Conservation (phyloP, 2,329 filamentous ascomycete genomes). For the Colletotrichum horii region DNA sequence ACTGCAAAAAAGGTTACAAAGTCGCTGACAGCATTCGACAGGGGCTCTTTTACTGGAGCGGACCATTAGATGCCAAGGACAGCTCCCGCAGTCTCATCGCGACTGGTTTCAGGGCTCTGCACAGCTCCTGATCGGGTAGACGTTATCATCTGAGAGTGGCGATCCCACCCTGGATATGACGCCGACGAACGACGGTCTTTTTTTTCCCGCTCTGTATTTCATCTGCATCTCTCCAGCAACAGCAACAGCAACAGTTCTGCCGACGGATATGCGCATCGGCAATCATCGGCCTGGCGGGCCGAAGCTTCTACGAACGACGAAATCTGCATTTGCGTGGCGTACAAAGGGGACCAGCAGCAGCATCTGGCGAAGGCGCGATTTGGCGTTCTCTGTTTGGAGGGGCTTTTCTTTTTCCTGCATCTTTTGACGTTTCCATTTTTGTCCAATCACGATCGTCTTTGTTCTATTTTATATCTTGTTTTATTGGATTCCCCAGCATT, state of each 20-base stretch:
- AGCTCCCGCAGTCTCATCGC: slow-evolving; percentile 63
- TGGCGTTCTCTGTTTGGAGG: neutral
- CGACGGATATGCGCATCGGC: slow-evolving; percentile 3
- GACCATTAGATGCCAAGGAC: slow-evolving; percentile 70
- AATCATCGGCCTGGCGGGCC: slow-evolving; percentile 15
- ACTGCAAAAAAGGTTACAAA: neutral
- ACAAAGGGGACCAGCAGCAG: neutral
- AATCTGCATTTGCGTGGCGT: slow-evolving; percentile 12
- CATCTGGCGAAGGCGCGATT: neutral
- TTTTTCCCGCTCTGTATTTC: neutral
- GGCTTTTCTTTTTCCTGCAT: neutral
- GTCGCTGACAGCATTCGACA: slow-evolving; percentile 31
- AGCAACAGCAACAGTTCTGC: neutral
- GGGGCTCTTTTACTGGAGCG: slow-evolving; percentile 85
- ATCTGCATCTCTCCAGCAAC: neutral
- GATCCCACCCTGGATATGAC: neutral
- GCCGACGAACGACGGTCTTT: neutral
- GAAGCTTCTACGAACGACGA: neutral
- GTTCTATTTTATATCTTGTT: neutral
- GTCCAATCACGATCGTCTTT: neutral
- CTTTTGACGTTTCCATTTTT: neutral
- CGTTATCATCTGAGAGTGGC: neutral
- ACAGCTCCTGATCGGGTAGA: slow-evolving; percentile 43
- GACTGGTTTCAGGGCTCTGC: slow-evolving; percentile 63
- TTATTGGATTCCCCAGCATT: neutral